A percentile compares a stretch with the other conserved stretches of the same genome.
These are phyloP conservation scores for Juglanconis juglandina DNA, from an alignment of 2,329 filamentous ascomycete species.

Conservation along the genomic window DNA sequence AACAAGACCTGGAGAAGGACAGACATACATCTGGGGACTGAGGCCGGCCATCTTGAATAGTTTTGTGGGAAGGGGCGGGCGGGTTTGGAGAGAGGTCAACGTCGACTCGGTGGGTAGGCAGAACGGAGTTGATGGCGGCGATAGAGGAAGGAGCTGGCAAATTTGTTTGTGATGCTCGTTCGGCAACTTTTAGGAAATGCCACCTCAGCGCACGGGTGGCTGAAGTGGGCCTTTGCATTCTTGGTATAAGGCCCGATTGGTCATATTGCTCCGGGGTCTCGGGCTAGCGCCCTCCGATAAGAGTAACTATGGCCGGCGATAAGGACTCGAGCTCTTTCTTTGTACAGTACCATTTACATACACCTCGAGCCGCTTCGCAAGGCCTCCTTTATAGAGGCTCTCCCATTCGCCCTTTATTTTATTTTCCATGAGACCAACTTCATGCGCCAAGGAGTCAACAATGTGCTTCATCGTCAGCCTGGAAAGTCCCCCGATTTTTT, in stretches of 20 bases:
- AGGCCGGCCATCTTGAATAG: conserved; percentile 55
- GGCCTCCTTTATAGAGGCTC: too few relatives aligned
- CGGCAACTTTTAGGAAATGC: conserved; percentile 11
- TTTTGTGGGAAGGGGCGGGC: not conserved
- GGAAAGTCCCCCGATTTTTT: too few relatives aligned
- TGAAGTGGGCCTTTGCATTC: not conserved
- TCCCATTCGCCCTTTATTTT: too few relatives aligned
- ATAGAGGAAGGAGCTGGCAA: not conserved
- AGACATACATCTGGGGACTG: conserved; percentile 61
- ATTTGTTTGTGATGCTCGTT: not conserved
- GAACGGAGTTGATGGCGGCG: not conserved
- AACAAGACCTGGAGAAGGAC: not conserved
- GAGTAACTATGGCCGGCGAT: not conserved
- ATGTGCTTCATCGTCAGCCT: too few relatives aligned
- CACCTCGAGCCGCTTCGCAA: too few relatives aligned
- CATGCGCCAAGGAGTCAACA: too few relatives aligned
- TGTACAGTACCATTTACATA: too few relatives aligned
- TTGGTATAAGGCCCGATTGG: conserved; percentile 3
- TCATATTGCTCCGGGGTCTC: not conserved
- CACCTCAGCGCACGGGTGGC: conserved; percentile 13
- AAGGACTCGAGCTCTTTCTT: not conserved
- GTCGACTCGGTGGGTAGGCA: not conserved
- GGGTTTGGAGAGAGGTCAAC: not conserved
- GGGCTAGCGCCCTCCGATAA: not conserved
- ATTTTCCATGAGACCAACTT: too few relatives aligned